Base-by-base conservation (phyloP, 1,139 yeast genomes). In the Suhomyces wounanorum region DNA sequence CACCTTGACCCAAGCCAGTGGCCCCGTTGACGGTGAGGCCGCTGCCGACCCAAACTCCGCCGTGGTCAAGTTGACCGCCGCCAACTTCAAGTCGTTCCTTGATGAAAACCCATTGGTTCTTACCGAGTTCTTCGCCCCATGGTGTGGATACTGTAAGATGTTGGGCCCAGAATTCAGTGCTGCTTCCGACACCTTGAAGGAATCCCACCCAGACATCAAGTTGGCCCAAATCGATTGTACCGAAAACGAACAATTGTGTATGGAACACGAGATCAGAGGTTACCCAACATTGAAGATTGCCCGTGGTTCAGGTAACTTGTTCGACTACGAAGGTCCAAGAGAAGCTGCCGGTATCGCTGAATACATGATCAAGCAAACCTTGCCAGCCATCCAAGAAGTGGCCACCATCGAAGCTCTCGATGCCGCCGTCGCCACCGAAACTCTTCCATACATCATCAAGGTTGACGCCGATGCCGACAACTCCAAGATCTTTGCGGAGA, bases 111-210 rank as follows among this genome's bases (percentile, higher is more conserved):
- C 92, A 31, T 78, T 92, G 61, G 96, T 91, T 25, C 78, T 94
- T 60, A 94, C 96, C 38, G 98, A 94, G 77, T 94, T 94, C 77
- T 94, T 85, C 69, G 99, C 99, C 30, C 98, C 99, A 66, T 94
- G 99, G 99, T 94, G 99, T 79, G 99, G 99, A 21, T 97, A 94
- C 76, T 94, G 99, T 80, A 91, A 94, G 79, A 83, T 83, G 54
- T 79, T 94, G 59, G 98, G 94, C 21, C 99, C 99, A 48, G 94
- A 94, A 71, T 92, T 82, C 67, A 82, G 87, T 59, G 71, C 81
- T 63, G 99, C 98, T 48, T 97, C 99, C 49, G 87, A 89, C 57
- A 61, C 68, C 25, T 79, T 94, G 66, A 81, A 81, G 58, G 84
- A 79, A 45, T 73, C 87, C 56, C 65, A 74, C 59, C 75, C 78